Percentiles rank a stretch among this genome's conserved stretches.
phyloP scores from a whole-genome alignment of 1,284 basidiomycete species.

The Rhodotorula sp. region DNA sequence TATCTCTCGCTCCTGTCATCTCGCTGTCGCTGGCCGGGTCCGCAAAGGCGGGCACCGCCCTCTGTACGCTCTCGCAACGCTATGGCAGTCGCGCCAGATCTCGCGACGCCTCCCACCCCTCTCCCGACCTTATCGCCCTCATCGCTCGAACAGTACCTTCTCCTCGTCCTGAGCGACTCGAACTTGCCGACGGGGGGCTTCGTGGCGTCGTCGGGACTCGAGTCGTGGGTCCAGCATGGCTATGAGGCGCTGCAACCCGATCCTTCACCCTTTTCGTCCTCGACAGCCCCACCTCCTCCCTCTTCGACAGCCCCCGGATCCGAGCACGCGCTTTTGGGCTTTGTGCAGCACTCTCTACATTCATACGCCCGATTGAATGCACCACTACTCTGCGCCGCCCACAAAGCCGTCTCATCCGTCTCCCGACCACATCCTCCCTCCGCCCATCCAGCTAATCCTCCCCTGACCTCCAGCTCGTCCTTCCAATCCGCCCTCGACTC shows the following conservation, averaged over 20 bases:
- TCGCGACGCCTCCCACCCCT: background rate
- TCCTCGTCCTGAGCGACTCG: constrained; percentile 36
- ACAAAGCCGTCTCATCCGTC: constrained; percentile 46
- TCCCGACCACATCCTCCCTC: background rate
- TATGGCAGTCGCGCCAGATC: too few species aligned
- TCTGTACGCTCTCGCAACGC: too few species aligned
- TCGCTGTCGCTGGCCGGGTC: background rate
- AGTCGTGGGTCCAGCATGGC: constrained; percentile 85
- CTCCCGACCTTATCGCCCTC: background rate
- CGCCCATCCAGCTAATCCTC: background rate
- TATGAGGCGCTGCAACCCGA: constrained; percentile 54
- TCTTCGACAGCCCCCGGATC: background rate
- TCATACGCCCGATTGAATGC: constrained; percentile 73
- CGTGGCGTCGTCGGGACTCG: constrained; percentile 87
- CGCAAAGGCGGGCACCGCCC: too few species aligned
- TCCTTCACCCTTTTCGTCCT: background rate
- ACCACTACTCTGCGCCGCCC: constrained; percentile 71
- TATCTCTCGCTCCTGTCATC: background rate
- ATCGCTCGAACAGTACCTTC: constrained; percentile 31
- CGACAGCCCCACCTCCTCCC: constrained; percentile 10
- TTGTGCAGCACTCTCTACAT: constrained; percentile 66
- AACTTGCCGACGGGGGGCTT: constrained; percentile 87
- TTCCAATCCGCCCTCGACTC: constrained; percentile 47
- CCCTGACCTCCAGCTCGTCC: background rate
- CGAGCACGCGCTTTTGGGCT: constrained; percentile 56